Evolutionary conservation across 345 rosid genomes (phyloP), one percentile per base, ranked within the genome.

Genomic region (Arabidopsis arenosa): DNA sequence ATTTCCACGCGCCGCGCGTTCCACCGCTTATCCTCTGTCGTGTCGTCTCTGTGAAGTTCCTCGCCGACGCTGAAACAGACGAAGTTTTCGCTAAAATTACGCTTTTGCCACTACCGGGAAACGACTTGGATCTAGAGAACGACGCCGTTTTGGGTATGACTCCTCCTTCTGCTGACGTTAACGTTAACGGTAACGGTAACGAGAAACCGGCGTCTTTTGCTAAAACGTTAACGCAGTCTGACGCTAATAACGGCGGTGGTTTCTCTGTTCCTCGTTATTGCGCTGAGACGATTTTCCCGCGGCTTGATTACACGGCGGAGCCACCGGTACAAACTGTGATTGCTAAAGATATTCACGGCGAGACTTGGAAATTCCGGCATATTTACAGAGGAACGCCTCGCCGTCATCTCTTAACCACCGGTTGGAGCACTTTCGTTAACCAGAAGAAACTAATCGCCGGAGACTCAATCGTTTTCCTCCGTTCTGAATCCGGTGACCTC

Each of bases 241-340:
- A 94, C 76, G 98, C 98, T 4, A 94, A 94, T 78, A 94, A 94
- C 76, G 98, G 98, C 12, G 98, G 98, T 6, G 98, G 98, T 4
- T 94, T 94, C 79, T 94, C 98, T 2, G 98, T 94, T 10, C 98
- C 98, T 0, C 87, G 98, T 43, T 94, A 94, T 75, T 94, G 98
- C 53, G 98, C 98, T 0, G 97, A 94, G 79, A 92, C 97, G 21
- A 94, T 94, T 73, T 94, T 94, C 69, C 98, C 97, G 0, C 77
- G 86, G 60, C 79, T 94, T 70, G 97, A 94, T 73, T 92, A 91
- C 79, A 72, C 86, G 18, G 90, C 85, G 15, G 95, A 90, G 73
- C 98, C 98, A 18, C 98, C 98, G 0, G 96, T 92, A 3, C 98
- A 94, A 88, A 89, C 89, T 39, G 90, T 94, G 13, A 81, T 86